Percentiles rank a stretch among this genome's conserved stretches.
These are phyloP conservation scores for Coniosporium tulheliwenetii DNA, from an alignment of 2,329 filamentous ascomycete genomes.

Conservation along the genomic window DNA sequence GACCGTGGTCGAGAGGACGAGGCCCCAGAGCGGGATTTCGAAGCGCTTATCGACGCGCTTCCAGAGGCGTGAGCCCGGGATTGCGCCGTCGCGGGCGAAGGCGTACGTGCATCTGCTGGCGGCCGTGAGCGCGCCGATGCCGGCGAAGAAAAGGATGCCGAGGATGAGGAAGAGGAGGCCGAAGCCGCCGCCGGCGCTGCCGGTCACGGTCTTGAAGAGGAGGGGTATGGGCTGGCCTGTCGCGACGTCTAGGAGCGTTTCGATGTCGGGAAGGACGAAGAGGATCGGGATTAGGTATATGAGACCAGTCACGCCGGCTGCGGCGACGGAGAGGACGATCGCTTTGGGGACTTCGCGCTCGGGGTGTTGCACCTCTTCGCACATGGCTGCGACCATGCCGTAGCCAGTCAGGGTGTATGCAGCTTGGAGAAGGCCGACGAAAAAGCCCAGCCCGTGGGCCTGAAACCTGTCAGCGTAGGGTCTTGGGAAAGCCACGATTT, in stretches of 20 bases:
- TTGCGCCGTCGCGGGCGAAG: constrained; percentile 27
- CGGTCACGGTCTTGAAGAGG: constrained; percentile 61
- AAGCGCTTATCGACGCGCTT: constrained; percentile 46
- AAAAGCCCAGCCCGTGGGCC: constrained; percentile 58
- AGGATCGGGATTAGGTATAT: constrained; percentile 41
- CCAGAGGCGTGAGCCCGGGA: constrained; percentile 50
- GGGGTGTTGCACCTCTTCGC: constrained; percentile 55
- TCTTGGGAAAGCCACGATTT: background rate
- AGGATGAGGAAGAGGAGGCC: constrained; percentile 61
- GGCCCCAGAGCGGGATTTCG: constrained; percentile 54
- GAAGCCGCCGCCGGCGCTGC: constrained; percentile 57
- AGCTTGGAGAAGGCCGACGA: constrained; percentile 53
- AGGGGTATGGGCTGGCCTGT: constrained; percentile 63
- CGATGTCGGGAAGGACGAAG: constrained; percentile 57
- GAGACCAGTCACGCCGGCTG: constrained; percentile 34
- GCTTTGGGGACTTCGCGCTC: constrained; percentile 55
- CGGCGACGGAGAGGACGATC: constrained; percentile 53
- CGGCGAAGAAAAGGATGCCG: constrained; percentile 63
- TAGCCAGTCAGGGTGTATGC: constrained; percentile 48
- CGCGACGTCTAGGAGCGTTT: constrained; percentile 45
- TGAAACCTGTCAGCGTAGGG: constrained; percentile 7
- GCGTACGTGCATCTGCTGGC: constrained; percentile 35
- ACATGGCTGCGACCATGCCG: constrained; percentile 55
- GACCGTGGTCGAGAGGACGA: constrained; percentile 51
- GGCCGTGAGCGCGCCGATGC: constrained; percentile 40